A percentile compares a stretch with the other conserved stretches of the same genome.
These are phyloP conservation scores for Fusarium sarcochroum DNA, from an alignment of 2,329 filamentous ascomycete genomes.

Conservation along the genomic window DNA sequence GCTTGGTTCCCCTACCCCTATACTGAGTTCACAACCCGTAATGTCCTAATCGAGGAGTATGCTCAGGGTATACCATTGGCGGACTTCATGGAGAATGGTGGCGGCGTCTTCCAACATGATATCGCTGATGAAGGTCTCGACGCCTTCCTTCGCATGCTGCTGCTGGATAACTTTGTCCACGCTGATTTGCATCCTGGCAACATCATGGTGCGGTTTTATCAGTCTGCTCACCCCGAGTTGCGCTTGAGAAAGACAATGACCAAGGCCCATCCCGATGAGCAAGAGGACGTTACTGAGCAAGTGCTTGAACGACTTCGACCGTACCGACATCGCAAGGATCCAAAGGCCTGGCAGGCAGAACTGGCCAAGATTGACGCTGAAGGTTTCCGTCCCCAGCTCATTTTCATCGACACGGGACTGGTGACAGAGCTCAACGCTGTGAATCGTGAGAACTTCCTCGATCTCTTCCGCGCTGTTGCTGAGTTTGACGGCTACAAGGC, in stretches of 20 bases:
- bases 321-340: conserved; percentile 72
- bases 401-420: conserved; percentile 97
- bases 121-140: conserved; percentile 96
- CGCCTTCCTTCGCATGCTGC: conserved; percentile 94
- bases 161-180: conserved; percentile 98
- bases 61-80: conserved; percentile 93
- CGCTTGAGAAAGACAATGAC: conserved; percentile 49
- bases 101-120: conserved; percentile 91
- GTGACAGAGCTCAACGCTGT: conserved; percentile 92
- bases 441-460: conserved; percentile 92
- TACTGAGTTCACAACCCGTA: conserved; percentile 89
- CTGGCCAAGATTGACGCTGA: conserved; percentile 84
- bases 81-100: conserved; percentile 91
- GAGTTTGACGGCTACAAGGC: conserved; percentile 98
- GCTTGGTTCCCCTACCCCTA: conserved; percentile 99
- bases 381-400: conserved; percentile 91
- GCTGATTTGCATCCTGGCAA: conserved; percentile 97
- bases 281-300: conserved; percentile 86
- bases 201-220: conserved; percentile 99
- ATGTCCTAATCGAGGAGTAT: conserved; percentile 95
- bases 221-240: conserved; percentile 80
- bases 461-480: conserved; percentile 94
- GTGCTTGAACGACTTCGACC: conserved; percentile 86
- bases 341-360: conserved; percentile 79
- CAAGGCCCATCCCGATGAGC: conserved; percentile 60